These are phyloP conservation scores for Sporothrix globosa DNA, from an alignment of 2,329 filamentous ascomycete species.

Conservation along the genomic window DNA sequence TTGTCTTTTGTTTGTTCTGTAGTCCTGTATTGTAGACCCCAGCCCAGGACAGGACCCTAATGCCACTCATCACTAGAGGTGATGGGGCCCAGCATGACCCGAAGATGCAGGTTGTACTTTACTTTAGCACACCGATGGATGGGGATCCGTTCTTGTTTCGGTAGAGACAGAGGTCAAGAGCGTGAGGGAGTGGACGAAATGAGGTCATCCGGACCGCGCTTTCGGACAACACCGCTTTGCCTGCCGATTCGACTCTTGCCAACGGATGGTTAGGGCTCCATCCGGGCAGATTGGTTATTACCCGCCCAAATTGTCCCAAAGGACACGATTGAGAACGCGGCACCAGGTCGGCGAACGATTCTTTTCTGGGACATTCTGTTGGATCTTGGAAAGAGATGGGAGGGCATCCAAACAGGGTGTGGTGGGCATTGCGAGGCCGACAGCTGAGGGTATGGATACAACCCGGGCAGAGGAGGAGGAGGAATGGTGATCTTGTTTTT, in stretches of 20 bases:
- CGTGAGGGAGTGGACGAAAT: background rate
- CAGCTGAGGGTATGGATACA: background rate
- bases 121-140: constrained; percentile 1
- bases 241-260: background rate
- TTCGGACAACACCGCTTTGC: background rate
- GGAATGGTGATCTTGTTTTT: background rate
- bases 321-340: background rate
- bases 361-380: background rate
- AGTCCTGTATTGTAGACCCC: background rate
- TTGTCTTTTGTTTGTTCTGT: background rate
- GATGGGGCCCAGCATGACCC: background rate
- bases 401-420: background rate
- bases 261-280: background rate
- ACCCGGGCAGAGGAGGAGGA: background rate
- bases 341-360: background rate
- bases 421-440: background rate
- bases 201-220: background rate
- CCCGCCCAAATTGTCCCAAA: background rate
- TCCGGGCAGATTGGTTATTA: constrained; percentile 12
- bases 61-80: constrained; percentile 4
- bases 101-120: background rate
- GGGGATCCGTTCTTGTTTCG: background rate
- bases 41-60: background rate
- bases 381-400: background rate
- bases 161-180: constrained; percentile 1